Base-by-base conservation (phyloP, 2,329 filamentous ascomycete genomes). In the Colletotrichum navitas region DNA sequence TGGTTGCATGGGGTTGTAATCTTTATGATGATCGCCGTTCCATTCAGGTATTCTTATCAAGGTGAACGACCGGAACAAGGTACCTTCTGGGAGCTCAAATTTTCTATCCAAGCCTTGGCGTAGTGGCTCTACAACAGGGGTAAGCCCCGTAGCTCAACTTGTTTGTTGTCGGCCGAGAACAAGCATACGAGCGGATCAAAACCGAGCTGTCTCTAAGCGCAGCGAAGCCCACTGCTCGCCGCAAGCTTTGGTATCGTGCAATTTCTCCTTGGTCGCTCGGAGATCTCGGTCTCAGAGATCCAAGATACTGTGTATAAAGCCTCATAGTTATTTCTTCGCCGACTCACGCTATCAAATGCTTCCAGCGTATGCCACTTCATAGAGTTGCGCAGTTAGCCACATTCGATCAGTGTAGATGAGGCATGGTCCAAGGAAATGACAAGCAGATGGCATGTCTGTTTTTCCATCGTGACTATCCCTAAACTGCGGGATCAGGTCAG, bases 81-180 rank as follows among this genome's bases (percentile, higher is more conserved):
- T 49, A n/a, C n/a, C 6, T 24, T 14, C 7, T 12, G 12, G 26
- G 11, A 51, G 24, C 12, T 5, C 14, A 51, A 24, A 5, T 26
- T 26, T 5, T 11, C n/a, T 26, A 2, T 26, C 21, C 5, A n/a
- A 16, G 24, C 12, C 24, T 24, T 26, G 24, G 47, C n/a, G 3
- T 51, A 24, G n/a, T 51, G 47, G n/a, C 24, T 51, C 24, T 26
- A 3, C 24, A 26, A 26, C 47, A 51, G 47, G 24, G 47, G 24
- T 51, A 2, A 51, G 12, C 11, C 47, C 39, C 84, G n/a, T 47
- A 24, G 45, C 10, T 21, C 21, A 47, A 21, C n/a, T 47, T 47
- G n/a, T 47, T 18, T 8, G 18, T 45, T 5, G 45, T 47, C 21
- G 43, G 43, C 43, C 41, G 21, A 45, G 43, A 11, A n/a, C 21